A percentile compares a stretch with the other conserved stretches of the same genome.
These are phyloP conservation scores for Phytophthora citrophthora DNA, from an alignment of 352 stramenopile genomes.

Conservation along the genomic window DNA sequence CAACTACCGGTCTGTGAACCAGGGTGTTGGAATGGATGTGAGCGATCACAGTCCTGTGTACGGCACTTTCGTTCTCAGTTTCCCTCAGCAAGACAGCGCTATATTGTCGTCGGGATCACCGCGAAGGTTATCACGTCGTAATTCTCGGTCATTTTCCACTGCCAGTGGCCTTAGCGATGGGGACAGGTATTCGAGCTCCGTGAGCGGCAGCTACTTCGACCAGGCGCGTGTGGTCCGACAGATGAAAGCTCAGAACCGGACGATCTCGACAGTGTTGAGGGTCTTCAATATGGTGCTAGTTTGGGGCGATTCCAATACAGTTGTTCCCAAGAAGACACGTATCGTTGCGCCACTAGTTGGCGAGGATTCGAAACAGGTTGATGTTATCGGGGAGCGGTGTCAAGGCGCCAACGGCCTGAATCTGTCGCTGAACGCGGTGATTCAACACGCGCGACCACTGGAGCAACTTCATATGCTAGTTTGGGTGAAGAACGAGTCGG, in stretches of 20 bases:
- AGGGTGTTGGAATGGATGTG: slow-evolving; percentile 82
- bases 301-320: slow-evolving; percentile 63
- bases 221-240: slow-evolving; percentile 73
- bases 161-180: slow-evolving; percentile 31
- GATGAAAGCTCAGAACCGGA: slow-evolving; percentile 57
- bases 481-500: slow-evolving; percentile 82
- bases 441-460: slow-evolving; percentile 73
- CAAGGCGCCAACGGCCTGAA: slow-evolving; percentile 58
- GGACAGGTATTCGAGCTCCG: slow-evolving; percentile 35
- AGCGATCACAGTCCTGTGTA: slow-evolving; percentile 86
- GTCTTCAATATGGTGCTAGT: slow-evolving; percentile 81
- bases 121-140: slow-evolving; percentile 33
- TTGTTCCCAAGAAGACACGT: slow-evolving; percentile 83
- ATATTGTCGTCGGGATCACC: slow-evolving; percentile 28
- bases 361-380: slow-evolving; percentile 79
- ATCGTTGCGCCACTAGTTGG: slow-evolving; percentile 78
- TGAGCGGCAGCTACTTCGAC: slow-evolving; percentile 78
- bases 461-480: slow-evolving; percentile 87
- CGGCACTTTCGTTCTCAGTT: slow-evolving; percentile 80
- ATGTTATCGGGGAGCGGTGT: slow-evolving; percentile 76
- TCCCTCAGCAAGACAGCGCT: slow-evolving; percentile 45
- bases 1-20: slow-evolving; percentile 86
- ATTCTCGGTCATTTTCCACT: slow-evolving; percentile 58
- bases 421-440: slow-evolving; percentile 75
- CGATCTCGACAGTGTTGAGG: slow-evolving; percentile 71